phyloP scores from a whole-genome alignment of 352 stramenopile genomes.

The Globisporangium canariense region DNA sequence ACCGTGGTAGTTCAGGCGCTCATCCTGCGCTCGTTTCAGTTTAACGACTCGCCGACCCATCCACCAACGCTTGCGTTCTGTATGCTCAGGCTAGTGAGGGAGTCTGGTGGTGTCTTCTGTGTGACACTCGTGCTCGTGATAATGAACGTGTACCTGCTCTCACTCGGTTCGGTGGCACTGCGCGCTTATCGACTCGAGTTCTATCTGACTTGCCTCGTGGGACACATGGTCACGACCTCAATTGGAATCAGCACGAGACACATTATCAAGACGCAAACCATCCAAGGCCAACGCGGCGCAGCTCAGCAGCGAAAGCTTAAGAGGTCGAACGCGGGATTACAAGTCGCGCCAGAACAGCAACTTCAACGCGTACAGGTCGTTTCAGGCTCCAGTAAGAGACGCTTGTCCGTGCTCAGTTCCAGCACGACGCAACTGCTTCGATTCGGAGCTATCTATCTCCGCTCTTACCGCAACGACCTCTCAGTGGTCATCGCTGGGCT shows the following conservation, averaged over 20 bases:
- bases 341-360: neutral
- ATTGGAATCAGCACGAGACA: constrained; percentile 3
- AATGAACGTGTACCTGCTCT: neutral
- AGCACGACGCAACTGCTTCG: neutral
- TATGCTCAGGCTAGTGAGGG: neutral
- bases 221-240: constrained; percentile 2
- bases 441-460: constrained; percentile 2
- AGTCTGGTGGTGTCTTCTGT: neutral
- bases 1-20: neutral
- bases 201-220: neutral
- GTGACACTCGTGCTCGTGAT: constrained; percentile 3
- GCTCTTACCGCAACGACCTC: constrained; percentile 9
- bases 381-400: neutral
- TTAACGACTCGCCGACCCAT: neutral
- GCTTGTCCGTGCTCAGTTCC: neutral
- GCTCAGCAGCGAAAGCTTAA: neutral
- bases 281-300: neutral
- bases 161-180: neutral
- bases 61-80: neutral
- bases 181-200: constrained; percentile 2
- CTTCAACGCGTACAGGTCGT: neutral
- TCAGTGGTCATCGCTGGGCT: constrained; percentile 30
- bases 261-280: constrained; percentile 11
- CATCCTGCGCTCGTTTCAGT: constrained; percentile 5
- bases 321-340: too few relatives aligned